These are phyloP conservation scores for Chlorella sp. DNA, from an alignment of 139 green algal species.

Conservation along the genomic window DNA sequence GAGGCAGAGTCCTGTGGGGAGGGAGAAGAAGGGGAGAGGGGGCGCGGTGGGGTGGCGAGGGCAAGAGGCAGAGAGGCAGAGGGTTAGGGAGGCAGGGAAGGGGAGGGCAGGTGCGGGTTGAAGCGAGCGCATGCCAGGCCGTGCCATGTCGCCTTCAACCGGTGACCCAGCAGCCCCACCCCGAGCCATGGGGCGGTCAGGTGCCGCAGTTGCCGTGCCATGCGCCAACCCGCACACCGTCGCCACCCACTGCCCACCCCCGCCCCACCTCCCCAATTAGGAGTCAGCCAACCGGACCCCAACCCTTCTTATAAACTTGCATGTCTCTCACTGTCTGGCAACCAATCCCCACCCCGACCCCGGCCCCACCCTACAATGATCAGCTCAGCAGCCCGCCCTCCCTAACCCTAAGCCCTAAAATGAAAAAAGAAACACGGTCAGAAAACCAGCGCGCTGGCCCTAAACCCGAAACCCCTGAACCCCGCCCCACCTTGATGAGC, in stretches of 20 bases:
- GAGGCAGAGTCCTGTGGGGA: constrained; percentile 1
- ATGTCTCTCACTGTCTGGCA: not conserved
- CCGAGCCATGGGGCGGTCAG: too few relatives aligned
- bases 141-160: not conserved
- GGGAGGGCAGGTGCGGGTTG: not conserved
- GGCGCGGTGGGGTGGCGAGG: not conserved
- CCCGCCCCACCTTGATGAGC: constrained; percentile 17
- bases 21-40: not conserved
- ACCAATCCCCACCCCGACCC: too few relatives aligned
- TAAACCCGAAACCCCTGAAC: too few relatives aligned
- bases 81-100: not conserved
- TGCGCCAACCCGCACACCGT: not conserved
- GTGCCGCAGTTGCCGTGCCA: not conserved
- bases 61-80: too few relatives aligned
- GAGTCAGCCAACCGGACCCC: too few relatives aligned
- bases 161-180: not conserved
- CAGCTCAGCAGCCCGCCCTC: too few relatives aligned
- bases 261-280: too few relatives aligned
- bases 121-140: not conserved
- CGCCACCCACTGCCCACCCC: not conserved
- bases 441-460: too few relatives aligned
- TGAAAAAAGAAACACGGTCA: too few relatives aligned
- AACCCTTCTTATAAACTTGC: too few relatives aligned
- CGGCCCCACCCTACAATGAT: too few relatives aligned
- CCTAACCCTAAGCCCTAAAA: too few relatives aligned